Percentiles rank a stretch among this genome's conserved stretches.
phyloP scores from a whole-genome alignment of 1,284 basidiomycete species.

The Tranzscheliella williamsii region DNA sequence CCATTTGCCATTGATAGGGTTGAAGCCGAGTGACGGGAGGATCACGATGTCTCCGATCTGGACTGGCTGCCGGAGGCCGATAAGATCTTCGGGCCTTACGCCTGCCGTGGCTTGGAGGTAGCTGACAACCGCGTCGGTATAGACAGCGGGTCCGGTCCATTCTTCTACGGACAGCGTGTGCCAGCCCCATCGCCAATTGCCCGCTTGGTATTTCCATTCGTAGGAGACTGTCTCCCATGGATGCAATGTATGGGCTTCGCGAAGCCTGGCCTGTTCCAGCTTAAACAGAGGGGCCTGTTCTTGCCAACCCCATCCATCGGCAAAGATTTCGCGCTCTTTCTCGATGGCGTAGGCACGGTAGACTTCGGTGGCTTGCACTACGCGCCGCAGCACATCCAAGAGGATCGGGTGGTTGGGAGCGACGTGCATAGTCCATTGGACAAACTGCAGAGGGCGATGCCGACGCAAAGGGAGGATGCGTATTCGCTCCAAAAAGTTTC shows the following conservation, averaged over 20 bases:
- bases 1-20: constrained; percentile 7
- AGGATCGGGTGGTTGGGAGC: constrained; percentile 37
- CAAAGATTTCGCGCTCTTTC: constrained; percentile 11
- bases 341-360: constrained; percentile 21
- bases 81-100: constrained; percentile 32
- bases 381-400: constrained; percentile 29
- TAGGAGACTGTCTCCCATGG: constrained; percentile 28
- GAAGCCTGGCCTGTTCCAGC: constrained; percentile 9
- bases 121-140: constrained; percentile 29
- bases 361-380: constrained; percentile 21
- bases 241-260: constrained; percentile 5
- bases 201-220: constrained; percentile 37
- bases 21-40: constrained; percentile 26
- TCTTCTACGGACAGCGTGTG: constrained; percentile 25
- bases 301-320: constrained; percentile 35
- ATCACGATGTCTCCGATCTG: constrained; percentile 37
- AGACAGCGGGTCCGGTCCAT: constrained; percentile 41
- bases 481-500: constrained; percentile 25
- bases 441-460: constrained; percentile 29
- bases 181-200: constrained; percentile 38
- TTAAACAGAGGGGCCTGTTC: constrained; percentile 7
- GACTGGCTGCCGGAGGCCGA: constrained; percentile 19
- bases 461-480: constrained; percentile 22
- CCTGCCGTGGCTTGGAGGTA: constrained; percentile 35
- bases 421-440: constrained; percentile 38